These are phyloP conservation scores for Salvia hispanica DNA, from an alignment of 257 asterid genomes.

Conservation along the genomic window DNA sequence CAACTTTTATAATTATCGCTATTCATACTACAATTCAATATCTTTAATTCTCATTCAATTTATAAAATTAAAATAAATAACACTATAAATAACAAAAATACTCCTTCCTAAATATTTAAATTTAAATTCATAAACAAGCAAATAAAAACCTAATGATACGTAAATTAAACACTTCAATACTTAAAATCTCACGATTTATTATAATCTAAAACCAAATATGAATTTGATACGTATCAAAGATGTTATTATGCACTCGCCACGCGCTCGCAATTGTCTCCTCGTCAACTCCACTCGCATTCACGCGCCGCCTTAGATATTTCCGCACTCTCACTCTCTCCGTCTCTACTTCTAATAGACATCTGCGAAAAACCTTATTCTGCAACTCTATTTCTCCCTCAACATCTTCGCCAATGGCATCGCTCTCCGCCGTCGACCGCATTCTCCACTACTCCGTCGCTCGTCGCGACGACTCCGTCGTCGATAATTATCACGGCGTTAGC, in stretches of 20 bases:
- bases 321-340: not conserved
- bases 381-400: slow-evolving; percentile 26
- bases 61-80: too few relatives aligned
- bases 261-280: slow-evolving; percentile 27
- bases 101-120: too few relatives aligned
- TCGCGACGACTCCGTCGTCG: slow-evolving; percentile 74
- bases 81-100: too few relatives aligned
- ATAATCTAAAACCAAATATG: too few relatives aligned
- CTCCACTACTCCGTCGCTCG: slow-evolving; percentile 66
- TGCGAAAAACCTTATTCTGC: not conserved
- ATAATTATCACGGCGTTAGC: slow-evolving; percentile 68
- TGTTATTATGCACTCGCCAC: slow-evolving; percentile 28
- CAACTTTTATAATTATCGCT: too few relatives aligned
- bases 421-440: slow-evolving; percentile 40
- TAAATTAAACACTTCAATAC: too few relatives aligned
- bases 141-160: too few relatives aligned
- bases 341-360: slow-evolving; percentile 35
- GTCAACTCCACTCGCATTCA: slow-evolving; percentile 6
- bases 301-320: slow-evolving; percentile 21
- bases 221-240: too few relatives aligned
- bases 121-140: too few relatives aligned
- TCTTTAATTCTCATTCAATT: too few relatives aligned
- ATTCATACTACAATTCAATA: too few relatives aligned
- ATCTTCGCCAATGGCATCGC: slow-evolving; percentile 60
- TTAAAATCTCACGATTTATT: too few relatives aligned